phyloP scores from a whole-genome alignment of 495 filamentous ascomycete genomes.

The Podospora appendiculata region DNA sequence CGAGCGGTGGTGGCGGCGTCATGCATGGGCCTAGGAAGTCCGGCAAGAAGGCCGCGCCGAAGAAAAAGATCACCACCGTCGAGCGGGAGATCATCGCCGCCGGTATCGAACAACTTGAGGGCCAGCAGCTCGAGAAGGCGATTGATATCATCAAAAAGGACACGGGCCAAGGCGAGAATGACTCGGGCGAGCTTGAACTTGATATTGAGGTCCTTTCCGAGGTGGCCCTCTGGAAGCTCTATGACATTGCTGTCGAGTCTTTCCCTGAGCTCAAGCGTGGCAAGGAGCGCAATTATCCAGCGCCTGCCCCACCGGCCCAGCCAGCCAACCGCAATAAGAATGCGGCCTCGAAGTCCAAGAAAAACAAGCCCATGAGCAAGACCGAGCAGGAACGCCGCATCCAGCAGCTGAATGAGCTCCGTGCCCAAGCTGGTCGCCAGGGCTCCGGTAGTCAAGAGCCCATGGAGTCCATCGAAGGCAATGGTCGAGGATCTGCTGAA shows the following conservation, averaged over 20 bases:
- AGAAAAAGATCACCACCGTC: slow-evolving; percentile 54
- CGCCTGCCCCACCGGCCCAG: slow-evolving; percentile 22
- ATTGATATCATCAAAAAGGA: slow-evolving; percentile 88
- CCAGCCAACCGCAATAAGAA: slow-evolving; percentile 31
- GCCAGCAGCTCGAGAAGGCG: slow-evolving; percentile 64
- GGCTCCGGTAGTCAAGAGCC: slow-evolving; percentile 42
- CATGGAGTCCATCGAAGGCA: slow-evolving; percentile 31
- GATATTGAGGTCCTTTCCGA: slow-evolving; percentile 81
- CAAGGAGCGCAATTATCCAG: slow-evolving; percentile 21
- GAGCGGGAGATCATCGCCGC: slow-evolving; percentile 85
- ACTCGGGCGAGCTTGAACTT: slow-evolving; percentile 81
- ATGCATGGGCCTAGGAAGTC: slow-evolving; percentile 35
- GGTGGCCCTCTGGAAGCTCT: slow-evolving; percentile 65
- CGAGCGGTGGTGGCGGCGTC: slow-evolving; percentile 17
- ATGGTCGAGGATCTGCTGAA: slow-evolving; percentile 11
- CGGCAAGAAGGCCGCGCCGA: slow-evolving; percentile 35
- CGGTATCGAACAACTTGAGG: slow-evolving; percentile 66
- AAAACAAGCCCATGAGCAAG: slow-evolving; percentile 99
- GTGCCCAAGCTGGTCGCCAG: slow-evolving; percentile 37
- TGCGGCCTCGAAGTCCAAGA: slow-evolving; percentile 66
- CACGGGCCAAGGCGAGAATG: slow-evolving; percentile 67
- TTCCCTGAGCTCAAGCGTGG: slow-evolving; percentile 44
- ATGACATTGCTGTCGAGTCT: slow-evolving; percentile 65
- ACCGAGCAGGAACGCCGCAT: slow-evolving; percentile 86
- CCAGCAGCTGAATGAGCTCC: slow-evolving; percentile 59